Evolutionary conservation across 2,329 filamentous ascomycete genomes (phyloP), one percentile per base, ranked within the genome.

Genomic region (Scopulariopsis brevicaulis): DNA sequence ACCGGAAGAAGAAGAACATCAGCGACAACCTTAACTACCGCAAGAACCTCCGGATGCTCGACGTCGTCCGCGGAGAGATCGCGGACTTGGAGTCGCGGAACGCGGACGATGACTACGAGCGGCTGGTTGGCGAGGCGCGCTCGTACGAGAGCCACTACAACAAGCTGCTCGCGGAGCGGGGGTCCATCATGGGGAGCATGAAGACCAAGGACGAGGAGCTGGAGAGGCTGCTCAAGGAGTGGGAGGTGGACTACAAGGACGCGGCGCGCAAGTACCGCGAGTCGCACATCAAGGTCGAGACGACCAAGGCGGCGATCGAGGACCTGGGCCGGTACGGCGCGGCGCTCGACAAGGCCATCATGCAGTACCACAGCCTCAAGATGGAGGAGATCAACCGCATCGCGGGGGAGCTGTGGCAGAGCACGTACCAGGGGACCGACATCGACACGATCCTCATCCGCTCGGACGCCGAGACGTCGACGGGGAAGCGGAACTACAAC

Each of bases 321-420:
- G 94, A 99, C 68, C 77, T 99, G 40, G 87, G 81, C 7, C 87
- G 89, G 48, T 97, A 96, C 68, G 80, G 84, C 51, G 79, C 83
- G 11, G 94, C 94, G 8, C 80, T 99, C 14, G 93, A 97, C 75
- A 90, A 94, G 67, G 95, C 94, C 53, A 95, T 99, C 67, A 96
- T 99, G 90, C 90, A 89, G 66, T 99, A 93, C 68, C 94, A 99
- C 74, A 82, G 86, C 34, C 76, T 96, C 68, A 99, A 99, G 77
- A 99, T 99, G 94, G 89, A 94, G 64, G 92, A 99, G 70, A 93
- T 99, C 70, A 99, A 99, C 72, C 82, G 85, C 59, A 96, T 96
- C 70, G 87, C 95, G 55, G 90, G 89, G 62, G 94, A 99, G 70
- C 81, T 99, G n/a, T 99, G 94, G 94, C 89, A 90, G 72, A 88